Evolutionary conservation across 2,329 filamentous ascomycete species (phyloP), one percentile per base, ranked within the genome.

Genomic region (Ophiostoma fasciatum): DNA sequence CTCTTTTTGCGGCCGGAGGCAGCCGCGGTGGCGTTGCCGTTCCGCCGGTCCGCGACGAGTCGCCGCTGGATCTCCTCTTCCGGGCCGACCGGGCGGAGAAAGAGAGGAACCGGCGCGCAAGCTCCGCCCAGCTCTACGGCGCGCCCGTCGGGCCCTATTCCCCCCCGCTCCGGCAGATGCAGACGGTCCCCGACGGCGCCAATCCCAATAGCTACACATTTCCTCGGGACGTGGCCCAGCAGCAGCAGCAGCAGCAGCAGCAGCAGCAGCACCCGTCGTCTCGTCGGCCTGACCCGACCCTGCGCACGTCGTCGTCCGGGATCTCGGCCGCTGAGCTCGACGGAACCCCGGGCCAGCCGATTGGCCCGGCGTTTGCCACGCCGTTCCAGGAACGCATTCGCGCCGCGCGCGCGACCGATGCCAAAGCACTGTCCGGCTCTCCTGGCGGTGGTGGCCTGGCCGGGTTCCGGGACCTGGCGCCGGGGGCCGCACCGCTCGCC

Each of bases 61-160:
- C 85, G 10, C 85, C 87, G 1, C 64, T 96, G 5, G 87, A 96
- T 49, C 70, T 93, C 43, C 78, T 96, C 52, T 96, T 96, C 63
- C 78, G 79, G 42, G 85, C 84, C 23, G 82, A 94, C 47, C 73
- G 81, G 33, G 78, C 82, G 42, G 82, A 90, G 55, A 80, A 75
- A 51, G 75, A 76, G 36, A 65, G 68, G 41, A 68, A 66, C 31
- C 63, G 64, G 19, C 65, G 67, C 40, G 63, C 64, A 15, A 74
- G 67, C 45, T 62, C 65, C 13, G 55, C 61, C 35, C 63, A 63
- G 36, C 43, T 65, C 47, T 46, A 58, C 48, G 39, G 59, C 46
- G 45, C 46, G 15, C 49, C 54, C 22, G 49, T 57, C 7, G 55
- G 58, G 9, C 61, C 66, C 5, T 63, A 67, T 40, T 74, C 68